Evolutionary conservation across 2,329 filamentous ascomycete genomes (phyloP).

Genomic region (Epichloe sp.): DNA sequence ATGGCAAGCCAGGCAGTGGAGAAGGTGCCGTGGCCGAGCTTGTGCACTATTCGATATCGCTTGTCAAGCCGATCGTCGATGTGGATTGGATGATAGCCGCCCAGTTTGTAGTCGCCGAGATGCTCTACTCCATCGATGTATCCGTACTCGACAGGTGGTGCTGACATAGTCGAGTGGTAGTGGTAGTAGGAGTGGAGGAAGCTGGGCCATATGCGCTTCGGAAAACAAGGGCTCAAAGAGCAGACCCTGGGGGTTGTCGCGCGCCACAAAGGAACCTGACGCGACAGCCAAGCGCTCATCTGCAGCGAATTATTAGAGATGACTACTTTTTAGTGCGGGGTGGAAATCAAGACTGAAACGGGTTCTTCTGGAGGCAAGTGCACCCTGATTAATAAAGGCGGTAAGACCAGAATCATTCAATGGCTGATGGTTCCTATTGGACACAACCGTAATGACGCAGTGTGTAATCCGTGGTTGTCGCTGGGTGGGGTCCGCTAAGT

Average conservation of each 20-base stretch:
- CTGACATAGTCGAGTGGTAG: slow-evolving; percentile 3
- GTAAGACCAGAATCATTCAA: too few species aligned
- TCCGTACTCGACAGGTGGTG: slow-evolving; percentile 6
- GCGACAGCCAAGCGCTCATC: not conserved
- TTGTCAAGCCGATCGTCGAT: slow-evolving; percentile 24
- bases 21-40: slow-evolving; percentile 26
- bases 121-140: slow-evolving; percentile 14
- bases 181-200: not conserved
- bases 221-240: not conserved
- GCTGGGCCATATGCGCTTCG: not conserved
- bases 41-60: slow-evolving; percentile 27
- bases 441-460: too few species aligned
- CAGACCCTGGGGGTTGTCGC: too few species aligned
- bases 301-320: slow-evolving; percentile 12
- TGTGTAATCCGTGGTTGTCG: too few species aligned
- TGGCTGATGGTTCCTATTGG: too few species aligned
- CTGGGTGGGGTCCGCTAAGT: too few species aligned
- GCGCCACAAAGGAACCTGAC: not conserved
- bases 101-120: slow-evolving; percentile 5
- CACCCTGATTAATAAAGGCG: too few species aligned
- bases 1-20: slow-evolving; percentile 15
- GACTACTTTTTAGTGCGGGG: too few species aligned
- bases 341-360: too few species aligned
- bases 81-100: slow-evolving; percentile 26
- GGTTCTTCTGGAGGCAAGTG: too few species aligned